Evolutionary conservation across 2,329 filamentous ascomycete species (phyloP).

Genomic region (Trichoderma gracile): DNA sequence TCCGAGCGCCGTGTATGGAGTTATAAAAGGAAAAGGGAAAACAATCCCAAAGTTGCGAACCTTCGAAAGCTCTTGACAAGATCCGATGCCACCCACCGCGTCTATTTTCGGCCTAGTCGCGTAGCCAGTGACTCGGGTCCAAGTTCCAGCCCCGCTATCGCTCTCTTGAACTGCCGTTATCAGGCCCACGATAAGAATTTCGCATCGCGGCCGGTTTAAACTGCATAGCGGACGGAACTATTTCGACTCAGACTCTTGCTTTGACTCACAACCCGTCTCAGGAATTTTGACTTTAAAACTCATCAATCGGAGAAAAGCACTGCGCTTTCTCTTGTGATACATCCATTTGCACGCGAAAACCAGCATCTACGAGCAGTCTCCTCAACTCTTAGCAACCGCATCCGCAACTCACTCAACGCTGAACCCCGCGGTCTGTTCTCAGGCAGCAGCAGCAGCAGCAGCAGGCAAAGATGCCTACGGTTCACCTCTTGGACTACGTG

Average conservation of each 20-base stretch:
- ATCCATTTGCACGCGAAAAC: neutral
- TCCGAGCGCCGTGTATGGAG: neutral
- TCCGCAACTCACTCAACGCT: neutral
- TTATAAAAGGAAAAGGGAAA: too few relatives aligned
- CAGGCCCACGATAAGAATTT: conserved; percentile 23
- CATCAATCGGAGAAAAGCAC: neutral
- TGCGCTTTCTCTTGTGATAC: accelerated
- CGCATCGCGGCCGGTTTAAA: conserved; percentile 1
- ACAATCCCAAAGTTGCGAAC: too few relatives aligned
- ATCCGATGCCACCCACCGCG: neutral
- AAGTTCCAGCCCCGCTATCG: conserved; percentile 18
- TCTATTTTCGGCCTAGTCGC: neutral
- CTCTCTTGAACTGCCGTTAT: conserved; percentile 17
- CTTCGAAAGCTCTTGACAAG: conserved; percentile 18
- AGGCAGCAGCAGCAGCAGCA: neutral
- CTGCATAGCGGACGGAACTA: conserved; percentile 1
- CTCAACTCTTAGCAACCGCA: neutral
- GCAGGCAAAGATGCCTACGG: conserved; percentile 64
- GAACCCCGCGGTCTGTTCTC: conserved; percentile 12
- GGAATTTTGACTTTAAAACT: neutral
- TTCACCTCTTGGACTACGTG: conserved; percentile 83
- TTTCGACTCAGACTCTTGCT: conserved; percentile 7
- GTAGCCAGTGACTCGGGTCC: conserved; percentile 6
- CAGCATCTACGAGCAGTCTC: neutral
- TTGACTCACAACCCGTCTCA: conserved; percentile 18